Evolutionary conservation across 2,329 filamentous ascomycete genomes (phyloP).

Genomic region (Fonsecaea pedrosoi): DNA sequence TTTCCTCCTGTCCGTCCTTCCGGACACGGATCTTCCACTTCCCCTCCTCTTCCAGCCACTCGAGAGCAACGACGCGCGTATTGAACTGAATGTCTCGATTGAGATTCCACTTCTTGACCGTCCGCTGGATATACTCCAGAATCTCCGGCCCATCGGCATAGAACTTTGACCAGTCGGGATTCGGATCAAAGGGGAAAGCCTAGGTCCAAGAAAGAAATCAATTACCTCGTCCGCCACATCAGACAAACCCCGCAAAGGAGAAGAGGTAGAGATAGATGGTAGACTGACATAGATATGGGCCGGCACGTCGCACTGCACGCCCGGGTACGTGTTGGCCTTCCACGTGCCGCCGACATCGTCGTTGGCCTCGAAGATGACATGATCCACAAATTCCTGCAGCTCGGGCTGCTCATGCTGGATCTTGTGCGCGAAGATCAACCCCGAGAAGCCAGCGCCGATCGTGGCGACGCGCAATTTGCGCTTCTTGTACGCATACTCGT

Average conservation of each 20-base stretch:
- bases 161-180: slow-evolving; percentile 52
- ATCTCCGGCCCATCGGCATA: slow-evolving; percentile 53
- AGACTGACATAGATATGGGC: slow-evolving; percentile 67
- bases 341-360: slow-evolving; percentile 51
- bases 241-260: slow-evolving; percentile 55
- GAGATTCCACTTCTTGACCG: slow-evolving; percentile 50
- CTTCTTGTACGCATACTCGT: slow-evolving; percentile 35
- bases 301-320: slow-evolving; percentile 67
- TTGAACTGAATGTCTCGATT: slow-evolving; percentile 49
- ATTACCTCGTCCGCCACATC: slow-evolving; percentile 10
- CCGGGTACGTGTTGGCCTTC: slow-evolving; percentile 53
- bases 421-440: slow-evolving; percentile 51
- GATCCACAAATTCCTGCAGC: slow-evolving; percentile 45
- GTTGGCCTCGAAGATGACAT: slow-evolving; percentile 54
- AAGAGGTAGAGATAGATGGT: no score
- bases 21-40: slow-evolving; percentile 49
- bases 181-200: slow-evolving; percentile 48
- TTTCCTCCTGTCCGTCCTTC: slow-evolving; percentile 39
- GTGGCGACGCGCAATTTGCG: slow-evolving; percentile 37
- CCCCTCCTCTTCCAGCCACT: slow-evolving; percentile 48
- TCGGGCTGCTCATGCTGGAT: slow-evolving; percentile 47
- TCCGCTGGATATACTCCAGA: slow-evolving; percentile 50
- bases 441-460: slow-evolving; percentile 44
- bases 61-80: slow-evolving; percentile 47
- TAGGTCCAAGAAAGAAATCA: slow-evolving; percentile 12